A percentile compares a stretch with the other conserved stretches of the same genome.
Evolutionary conservation across 2,329 filamentous ascomycete species (phyloP).

Genomic region (Paecilomyces dactylethromorphus): DNA sequence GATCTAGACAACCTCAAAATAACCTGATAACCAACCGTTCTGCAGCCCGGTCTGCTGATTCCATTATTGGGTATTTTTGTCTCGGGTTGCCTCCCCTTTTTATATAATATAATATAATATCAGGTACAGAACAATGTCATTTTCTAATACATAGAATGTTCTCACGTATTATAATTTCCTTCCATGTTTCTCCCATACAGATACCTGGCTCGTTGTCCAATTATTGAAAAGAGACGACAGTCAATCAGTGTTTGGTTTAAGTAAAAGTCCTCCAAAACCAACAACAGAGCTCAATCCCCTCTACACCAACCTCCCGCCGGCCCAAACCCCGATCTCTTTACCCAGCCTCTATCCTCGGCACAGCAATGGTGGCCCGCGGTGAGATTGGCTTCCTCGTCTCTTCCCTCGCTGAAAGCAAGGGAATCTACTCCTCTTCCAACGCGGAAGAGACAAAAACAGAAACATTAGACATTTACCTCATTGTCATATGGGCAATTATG

Average conservation of each 20-base stretch:
- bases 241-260: too few relatives aligned
- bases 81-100: not conserved
- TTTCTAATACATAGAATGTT: too few relatives aligned
- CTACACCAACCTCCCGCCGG: not conserved
- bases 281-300: not conserved
- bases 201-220: too few relatives aligned
- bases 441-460: slow-evolving; percentile 1
- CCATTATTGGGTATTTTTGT: not conserved
- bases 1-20: not conserved
- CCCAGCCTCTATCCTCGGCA: slow-evolving; percentile 59
- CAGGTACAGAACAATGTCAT: not conserved
- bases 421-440: slow-evolving; percentile 32
- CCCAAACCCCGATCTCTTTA: slow-evolving; percentile 57
- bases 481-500: slow-evolving; percentile 50
- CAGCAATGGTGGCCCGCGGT: slow-evolving; percentile 68
- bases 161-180: too few relatives aligned
- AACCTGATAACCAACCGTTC: not conserved
- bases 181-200: too few relatives aligned
- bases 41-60: not conserved
- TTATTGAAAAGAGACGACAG: too few relatives aligned
- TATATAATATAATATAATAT: not conserved
- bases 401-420: slow-evolving; percentile 54
- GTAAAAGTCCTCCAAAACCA: not conserved
- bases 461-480: slow-evolving; percentile 42
- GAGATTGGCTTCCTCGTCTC: slow-evolving; percentile 76